Evolutionary conservation across 2,329 filamentous ascomycete species (phyloP).

Genomic region (Trichophyton rubrum): DNA sequence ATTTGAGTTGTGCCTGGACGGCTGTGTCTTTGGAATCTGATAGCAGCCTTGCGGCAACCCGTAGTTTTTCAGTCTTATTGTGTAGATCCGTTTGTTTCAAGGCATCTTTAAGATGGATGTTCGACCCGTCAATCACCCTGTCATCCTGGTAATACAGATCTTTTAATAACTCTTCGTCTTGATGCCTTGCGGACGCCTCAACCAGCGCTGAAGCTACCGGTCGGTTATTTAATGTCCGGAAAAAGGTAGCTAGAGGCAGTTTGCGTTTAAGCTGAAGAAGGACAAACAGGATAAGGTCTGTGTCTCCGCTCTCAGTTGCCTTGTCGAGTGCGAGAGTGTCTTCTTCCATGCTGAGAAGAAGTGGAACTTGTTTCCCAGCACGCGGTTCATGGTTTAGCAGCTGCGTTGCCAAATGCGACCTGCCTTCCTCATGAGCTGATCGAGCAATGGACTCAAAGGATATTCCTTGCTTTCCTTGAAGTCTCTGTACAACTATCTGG

Average conservation of each 20-base stretch:
- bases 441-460: conserved; percentile 91
- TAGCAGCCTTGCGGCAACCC: conserved; percentile 71
- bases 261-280: conserved; percentile 81
- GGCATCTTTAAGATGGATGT: conserved; percentile 75
- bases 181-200: conserved; percentile 66
- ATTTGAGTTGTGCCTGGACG: conserved; percentile 52
- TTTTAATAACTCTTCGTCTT: conserved; percentile 74
- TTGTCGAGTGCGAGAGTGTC: conserved; percentile 92
- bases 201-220: conserved; percentile 81
- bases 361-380: conserved; percentile 87
- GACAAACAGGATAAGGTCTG: conserved; percentile 83
- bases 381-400: conserved; percentile 87
- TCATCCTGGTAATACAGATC: conserved; percentile 98
- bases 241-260: conserved; percentile 79
- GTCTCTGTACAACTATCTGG: conserved; percentile 68
- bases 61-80: conserved; percentile 70
- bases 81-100: conserved; percentile 58
- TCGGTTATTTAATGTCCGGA: conserved; percentile 74
- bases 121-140: conserved; percentile 72
- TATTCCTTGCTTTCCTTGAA: conserved; percentile 79
- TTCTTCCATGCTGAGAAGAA: conserved; percentile 89
- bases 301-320: conserved; percentile 88
- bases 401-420: conserved; percentile 75
- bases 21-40: conserved; percentile 68
- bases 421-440: conserved; percentile 86